These are phyloP conservation scores for Petunia hybrid DNA, from an alignment of 305 asterid species.

Conservation along the genomic window DNA sequence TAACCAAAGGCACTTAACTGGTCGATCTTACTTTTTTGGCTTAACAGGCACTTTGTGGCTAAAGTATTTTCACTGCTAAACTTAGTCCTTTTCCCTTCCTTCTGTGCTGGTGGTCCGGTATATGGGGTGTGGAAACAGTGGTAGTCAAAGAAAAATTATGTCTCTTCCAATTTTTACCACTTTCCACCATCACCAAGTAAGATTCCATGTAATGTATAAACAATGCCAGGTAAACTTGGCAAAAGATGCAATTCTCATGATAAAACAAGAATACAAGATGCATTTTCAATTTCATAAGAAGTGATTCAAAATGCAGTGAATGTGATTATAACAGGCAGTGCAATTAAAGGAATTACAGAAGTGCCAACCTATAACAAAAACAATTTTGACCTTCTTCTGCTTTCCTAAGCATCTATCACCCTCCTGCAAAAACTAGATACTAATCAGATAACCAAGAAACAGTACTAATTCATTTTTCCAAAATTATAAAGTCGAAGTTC, in stretches of 20 bases:
- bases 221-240: background rate
- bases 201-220: background rate
- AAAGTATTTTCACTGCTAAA: no score
- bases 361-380: slow-evolving; percentile 61
- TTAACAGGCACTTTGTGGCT: no score
- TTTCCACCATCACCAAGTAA: background rate
- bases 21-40: no score
- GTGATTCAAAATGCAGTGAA: slow-evolving; percentile 8
- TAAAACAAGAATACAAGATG: background rate
- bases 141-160: background rate
- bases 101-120: background rate
- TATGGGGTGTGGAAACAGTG: background rate
- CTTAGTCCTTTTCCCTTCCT: background rate
- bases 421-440: slow-evolving; percentile 38
- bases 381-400: slow-evolving; percentile 49
- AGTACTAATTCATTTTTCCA: background rate
- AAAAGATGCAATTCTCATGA: slow-evolving; percentile 12
- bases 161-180: background rate
- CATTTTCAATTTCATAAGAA: background rate
- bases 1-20: no score
- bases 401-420: slow-evolving; percentile 39
- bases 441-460: background rate
- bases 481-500: background rate
- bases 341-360: slow-evolving; percentile 24
- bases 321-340: background rate